A percentile compares a stretch with the other conserved stretches of the same genome.
These are phyloP conservation scores for Aspergillus sp. DNA, from an alignment of 2,329 filamentous ascomycete species.

Conservation along the genomic window DNA sequence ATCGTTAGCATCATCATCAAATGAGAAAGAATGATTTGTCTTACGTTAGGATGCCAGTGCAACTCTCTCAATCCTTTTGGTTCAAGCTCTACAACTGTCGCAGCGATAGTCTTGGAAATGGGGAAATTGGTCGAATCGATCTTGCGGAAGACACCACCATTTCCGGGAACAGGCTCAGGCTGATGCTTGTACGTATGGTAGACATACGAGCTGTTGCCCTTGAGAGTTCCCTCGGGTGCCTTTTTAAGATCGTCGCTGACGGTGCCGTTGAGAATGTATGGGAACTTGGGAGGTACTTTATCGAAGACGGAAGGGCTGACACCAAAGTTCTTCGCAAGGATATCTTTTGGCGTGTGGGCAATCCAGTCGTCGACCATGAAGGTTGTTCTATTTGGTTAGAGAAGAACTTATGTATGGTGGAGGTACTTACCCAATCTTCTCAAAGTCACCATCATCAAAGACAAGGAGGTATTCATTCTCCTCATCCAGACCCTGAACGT, in stretches of 20 bases:
- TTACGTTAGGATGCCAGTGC: slow-evolving; percentile 65
- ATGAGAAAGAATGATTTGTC: too few relatives aligned
- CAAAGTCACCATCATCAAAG: slow-evolving; percentile 65
- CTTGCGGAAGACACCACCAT: slow-evolving; percentile 58
- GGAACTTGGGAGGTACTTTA: slow-evolving; percentile 52
- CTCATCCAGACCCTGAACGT: slow-evolving; percentile 57
- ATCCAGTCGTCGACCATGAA: slow-evolving; percentile 71
- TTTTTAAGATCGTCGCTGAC: slow-evolving; percentile 39
- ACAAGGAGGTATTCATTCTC: slow-evolving; percentile 64
- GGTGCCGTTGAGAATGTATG: slow-evolving; percentile 59
- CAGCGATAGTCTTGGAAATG: slow-evolving; percentile 60
- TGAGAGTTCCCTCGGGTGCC: slow-evolving; percentile 47
- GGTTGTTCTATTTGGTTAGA: slow-evolving; percentile 48
- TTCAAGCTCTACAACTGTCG: slow-evolving; percentile 60
- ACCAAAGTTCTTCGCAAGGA: slow-evolving; percentile 67
- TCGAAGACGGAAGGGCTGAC: slow-evolving; percentile 57
- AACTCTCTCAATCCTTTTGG: slow-evolving; percentile 61
- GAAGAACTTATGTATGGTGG: neutral
- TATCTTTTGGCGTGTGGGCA: slow-evolving; percentile 57
- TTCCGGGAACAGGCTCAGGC: slow-evolving; percentile 55
- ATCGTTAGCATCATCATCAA: neutral
- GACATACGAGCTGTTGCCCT: slow-evolving; percentile 58
- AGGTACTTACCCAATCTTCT: slow-evolving; percentile 50
- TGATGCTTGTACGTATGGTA: slow-evolving; percentile 56
- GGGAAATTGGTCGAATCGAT: slow-evolving; percentile 66